Evolutionary conservation across 108 stramenopile genomes (phyloP).

Genomic region (Skeletonema grethae): DNA sequence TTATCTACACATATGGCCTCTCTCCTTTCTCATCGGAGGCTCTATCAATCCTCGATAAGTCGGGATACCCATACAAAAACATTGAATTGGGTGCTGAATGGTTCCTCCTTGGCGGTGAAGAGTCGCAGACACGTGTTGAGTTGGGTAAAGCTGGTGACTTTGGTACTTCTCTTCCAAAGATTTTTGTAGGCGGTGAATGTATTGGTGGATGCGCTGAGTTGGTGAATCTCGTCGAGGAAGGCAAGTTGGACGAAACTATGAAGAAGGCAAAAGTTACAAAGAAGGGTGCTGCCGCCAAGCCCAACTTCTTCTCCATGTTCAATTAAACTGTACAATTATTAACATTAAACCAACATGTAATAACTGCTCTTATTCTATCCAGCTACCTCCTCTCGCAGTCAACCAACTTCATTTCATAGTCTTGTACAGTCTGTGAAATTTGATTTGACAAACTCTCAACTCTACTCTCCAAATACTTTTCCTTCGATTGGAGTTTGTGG

Average conservation of each 20-base stretch:
- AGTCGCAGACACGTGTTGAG: conserved; percentile 56
- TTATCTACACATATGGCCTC: conserved; percentile 76
- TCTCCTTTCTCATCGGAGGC: conserved; percentile 72
- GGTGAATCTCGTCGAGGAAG: conserved; percentile 44
- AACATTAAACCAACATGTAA: not conserved
- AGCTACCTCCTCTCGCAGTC: not conserved
- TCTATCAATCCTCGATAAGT: conserved; percentile 54
- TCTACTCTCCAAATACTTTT: conserved; percentile 39
- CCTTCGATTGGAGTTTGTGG: conserved; percentile 46
- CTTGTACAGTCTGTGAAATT: conserved; percentile 38
- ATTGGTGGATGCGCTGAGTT: conserved; percentile 71
- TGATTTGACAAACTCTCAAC: conserved; percentile 43
- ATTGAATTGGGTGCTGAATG: conserved; percentile 73
- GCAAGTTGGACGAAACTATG: conserved; percentile 52
- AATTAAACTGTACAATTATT: not conserved
- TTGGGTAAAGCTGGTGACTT: conserved; percentile 49
- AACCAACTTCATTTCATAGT: conserved; percentile 38
- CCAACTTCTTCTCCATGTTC: conserved; percentile 1
- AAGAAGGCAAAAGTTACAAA: conserved; percentile 22
- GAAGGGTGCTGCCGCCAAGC: conserved; percentile 13
- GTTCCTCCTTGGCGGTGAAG: conserved; percentile 67
- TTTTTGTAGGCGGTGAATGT: conserved; percentile 72
- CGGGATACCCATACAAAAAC: conserved; percentile 55
- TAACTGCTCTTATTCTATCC: not conserved
- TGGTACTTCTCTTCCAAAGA: conserved; percentile 67